Percentiles rank a stretch among this genome's conserved stretches.
These are phyloP conservation scores for Intubia oerlemansii DNA, from an alignment of 2,329 filamentous ascomycete species.

Conservation along the genomic window DNA sequence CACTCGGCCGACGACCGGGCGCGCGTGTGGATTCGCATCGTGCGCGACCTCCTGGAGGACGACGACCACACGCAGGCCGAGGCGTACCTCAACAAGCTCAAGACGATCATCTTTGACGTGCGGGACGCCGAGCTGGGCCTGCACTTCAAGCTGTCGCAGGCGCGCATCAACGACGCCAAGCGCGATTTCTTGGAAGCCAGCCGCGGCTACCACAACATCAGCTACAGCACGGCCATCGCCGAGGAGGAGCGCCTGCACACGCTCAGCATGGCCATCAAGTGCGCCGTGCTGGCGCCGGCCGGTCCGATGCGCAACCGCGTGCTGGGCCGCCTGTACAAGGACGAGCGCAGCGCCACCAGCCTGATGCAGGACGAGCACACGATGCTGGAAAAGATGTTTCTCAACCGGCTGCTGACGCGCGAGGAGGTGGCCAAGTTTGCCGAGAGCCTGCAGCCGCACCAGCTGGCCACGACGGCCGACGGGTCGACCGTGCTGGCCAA, in stretches of 20 bases:
- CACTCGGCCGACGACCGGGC: conserved; percentile 68
- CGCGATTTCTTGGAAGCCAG: conserved; percentile 76
- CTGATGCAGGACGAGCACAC: conserved; percentile 36
- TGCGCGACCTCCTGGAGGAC: conserved; percentile 81
- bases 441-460: conserved; percentile 59
- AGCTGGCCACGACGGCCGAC: conserved; percentile 74
- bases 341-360: conserved; percentile 62
- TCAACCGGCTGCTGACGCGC: conserved; percentile 63
- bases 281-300: conserved; percentile 78
- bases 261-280: conserved; percentile 71
- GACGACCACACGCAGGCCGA: conserved; percentile 77
- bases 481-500: conserved; percentile 83
- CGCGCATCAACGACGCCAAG: conserved; percentile 79
- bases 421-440: conserved; percentile 79
- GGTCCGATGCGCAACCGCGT: conserved; percentile 65
- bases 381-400: conserved; percentile 94
- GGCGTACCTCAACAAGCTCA: conserved; percentile 80
- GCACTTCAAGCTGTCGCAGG: conserved; percentile 79
- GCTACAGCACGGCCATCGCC: conserved; percentile 54
- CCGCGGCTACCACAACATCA: conserved; percentile 73
- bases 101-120: conserved; percentile 60
- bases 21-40: conserved; percentile 78
- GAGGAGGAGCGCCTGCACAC: conserved; percentile 74
- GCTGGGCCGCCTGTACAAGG: conserved; percentile 75
- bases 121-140: conserved; percentile 52